A percentile compares a stretch with the other conserved stretches of the same genome.
Conservation (phyloP, 2,329 filamentous ascomycete genomes). For the Arthrobotrys musiformis region DNA sequence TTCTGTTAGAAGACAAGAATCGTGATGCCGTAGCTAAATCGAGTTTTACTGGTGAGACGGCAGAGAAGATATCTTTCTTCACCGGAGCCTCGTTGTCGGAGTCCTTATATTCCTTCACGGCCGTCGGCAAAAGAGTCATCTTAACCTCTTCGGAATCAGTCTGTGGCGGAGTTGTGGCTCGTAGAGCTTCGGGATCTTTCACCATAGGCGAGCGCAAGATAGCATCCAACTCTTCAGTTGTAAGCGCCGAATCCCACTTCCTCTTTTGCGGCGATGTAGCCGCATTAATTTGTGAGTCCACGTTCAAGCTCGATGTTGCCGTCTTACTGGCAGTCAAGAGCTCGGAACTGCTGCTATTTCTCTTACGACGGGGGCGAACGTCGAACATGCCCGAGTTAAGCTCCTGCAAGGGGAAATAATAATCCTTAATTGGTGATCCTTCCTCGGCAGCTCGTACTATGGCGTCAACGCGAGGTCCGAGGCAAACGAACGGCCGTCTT, state of each 20-base stretch:
- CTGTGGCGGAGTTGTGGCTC: constrained; percentile 51
- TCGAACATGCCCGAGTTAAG: constrained; percentile 56
- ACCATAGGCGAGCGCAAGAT: constrained; percentile 54
- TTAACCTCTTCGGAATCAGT: constrained; percentile 39
- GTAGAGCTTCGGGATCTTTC: constrained; percentile 28
- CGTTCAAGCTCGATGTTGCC: constrained; percentile 6
- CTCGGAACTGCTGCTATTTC: constrained; percentile 54
- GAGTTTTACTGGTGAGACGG: constrained; percentile 46
- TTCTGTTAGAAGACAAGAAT: constrained; percentile 15
- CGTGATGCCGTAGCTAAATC: constrained; percentile 60
- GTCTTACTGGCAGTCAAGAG: constrained; percentile 20
- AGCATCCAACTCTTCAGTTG: constrained; percentile 11
- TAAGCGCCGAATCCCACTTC: constrained; percentile 30
- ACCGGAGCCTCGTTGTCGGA: constrained; percentile 7
- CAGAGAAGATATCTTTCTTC: constrained; percentile 32
- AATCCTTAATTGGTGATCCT: constrained; percentile 54
- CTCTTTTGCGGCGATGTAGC: constrained; percentile 23
- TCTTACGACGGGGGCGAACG: constrained; percentile 57
- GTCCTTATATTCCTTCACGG: constrained; percentile 26
- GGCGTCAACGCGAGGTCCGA: neutral
- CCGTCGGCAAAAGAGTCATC: neutral
- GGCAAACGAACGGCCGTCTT: neutral
- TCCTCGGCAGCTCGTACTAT: constrained; percentile 30
- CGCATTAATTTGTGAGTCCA: constrained; percentile 6
- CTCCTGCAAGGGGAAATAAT: constrained; percentile 50